Percentiles rank a stretch among this genome's conserved stretches.
phyloP scores from a whole-genome alignment of 345 rosid genomes.

The Microthlaspi erraticum region DNA sequence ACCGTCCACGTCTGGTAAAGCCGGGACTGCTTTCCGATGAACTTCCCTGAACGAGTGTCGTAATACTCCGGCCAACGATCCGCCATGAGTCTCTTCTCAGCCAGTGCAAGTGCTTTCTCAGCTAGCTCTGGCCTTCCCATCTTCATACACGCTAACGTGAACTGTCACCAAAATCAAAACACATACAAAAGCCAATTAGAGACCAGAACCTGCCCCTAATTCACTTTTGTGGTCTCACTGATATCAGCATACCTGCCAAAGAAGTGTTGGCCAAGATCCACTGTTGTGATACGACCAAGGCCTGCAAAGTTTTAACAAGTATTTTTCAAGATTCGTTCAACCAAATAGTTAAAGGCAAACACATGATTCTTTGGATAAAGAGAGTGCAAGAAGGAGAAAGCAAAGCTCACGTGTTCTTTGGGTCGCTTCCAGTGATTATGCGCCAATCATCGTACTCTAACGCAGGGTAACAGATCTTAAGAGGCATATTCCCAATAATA shows the following conservation, averaged over 20 bases:
- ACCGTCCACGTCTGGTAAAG: slow-evolving; percentile 93
- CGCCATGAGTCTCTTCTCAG: slow-evolving; percentile 72
- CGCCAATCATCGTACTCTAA: slow-evolving; percentile 92
- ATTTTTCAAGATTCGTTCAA: slow-evolving; percentile 19
- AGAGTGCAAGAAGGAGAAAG: not conserved
- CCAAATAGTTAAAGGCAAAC: not conserved
- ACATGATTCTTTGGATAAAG: not conserved
- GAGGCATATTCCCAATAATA: slow-evolving; percentile 79
- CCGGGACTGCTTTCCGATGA: slow-evolving; percentile 89
- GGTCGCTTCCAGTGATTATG: slow-evolving; percentile 93
- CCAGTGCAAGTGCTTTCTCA: slow-evolving; percentile 73
- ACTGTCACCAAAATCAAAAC: slow-evolving; percentile 52
- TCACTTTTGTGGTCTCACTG: too few relatives aligned
- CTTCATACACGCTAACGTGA: slow-evolving; percentile 96
- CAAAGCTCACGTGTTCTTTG: slow-evolving; percentile 82
- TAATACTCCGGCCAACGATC: slow-evolving; percentile 97
- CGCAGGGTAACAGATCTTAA: slow-evolving; percentile 93
- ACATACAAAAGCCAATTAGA: not conserved
- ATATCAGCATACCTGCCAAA: slow-evolving; percentile 97
- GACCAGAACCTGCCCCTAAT: too few relatives aligned
- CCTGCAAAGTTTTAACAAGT: slow-evolving; percentile 52
- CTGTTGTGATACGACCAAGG: slow-evolving; percentile 99
- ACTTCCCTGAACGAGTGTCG: slow-evolving; percentile 83
- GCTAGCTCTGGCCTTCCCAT: slow-evolving; percentile 83
- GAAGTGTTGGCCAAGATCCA: slow-evolving; percentile 97